Evolutionary conservation across 73 alveolate genomes (phyloP).

Genomic region (Stentor roeselii): DNA sequence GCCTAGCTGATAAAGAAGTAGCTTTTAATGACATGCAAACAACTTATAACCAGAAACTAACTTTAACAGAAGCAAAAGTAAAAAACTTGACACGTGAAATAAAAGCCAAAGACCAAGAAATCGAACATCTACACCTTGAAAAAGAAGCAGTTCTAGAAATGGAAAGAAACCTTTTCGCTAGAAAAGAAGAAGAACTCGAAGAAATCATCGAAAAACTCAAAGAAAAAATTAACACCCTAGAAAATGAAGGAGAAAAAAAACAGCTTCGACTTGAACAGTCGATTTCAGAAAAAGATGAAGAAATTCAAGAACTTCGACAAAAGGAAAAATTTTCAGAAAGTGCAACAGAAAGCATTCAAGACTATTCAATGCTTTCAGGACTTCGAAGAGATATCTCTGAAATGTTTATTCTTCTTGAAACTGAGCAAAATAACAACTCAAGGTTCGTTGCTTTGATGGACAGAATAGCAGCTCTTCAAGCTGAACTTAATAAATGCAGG

Average conservation of each 20-base stretch:
- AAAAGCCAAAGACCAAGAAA: neutral
- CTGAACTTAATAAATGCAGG: neutral
- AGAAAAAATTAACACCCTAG: neutral
- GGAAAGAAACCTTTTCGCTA: neutral
- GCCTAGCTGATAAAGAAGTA: neutral
- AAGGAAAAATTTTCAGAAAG: neutral
- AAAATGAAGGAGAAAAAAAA: neutral
- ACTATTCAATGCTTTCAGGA: neutral
- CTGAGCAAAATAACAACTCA: neutral
- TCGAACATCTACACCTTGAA: neutral
- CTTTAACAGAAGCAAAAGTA: neutral
- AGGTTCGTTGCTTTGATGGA: neutral
- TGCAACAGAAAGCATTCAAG: constrained; percentile 6
- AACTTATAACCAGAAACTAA: neutral
- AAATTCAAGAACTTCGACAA: neutral
- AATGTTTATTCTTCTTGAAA: neutral
- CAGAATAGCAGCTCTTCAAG: neutral
- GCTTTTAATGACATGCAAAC: neutral
- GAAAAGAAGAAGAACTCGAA: neutral
- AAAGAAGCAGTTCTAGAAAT: neutral
- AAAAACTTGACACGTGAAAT: neutral
- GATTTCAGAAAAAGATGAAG: neutral
- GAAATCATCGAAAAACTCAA: neutral
- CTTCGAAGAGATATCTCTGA: neutral
- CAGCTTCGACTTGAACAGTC: neutral